These are phyloP conservation scores for Syzygium jambos DNA, from an alignment of 345 rosid genomes.

Conservation along the genomic window DNA sequence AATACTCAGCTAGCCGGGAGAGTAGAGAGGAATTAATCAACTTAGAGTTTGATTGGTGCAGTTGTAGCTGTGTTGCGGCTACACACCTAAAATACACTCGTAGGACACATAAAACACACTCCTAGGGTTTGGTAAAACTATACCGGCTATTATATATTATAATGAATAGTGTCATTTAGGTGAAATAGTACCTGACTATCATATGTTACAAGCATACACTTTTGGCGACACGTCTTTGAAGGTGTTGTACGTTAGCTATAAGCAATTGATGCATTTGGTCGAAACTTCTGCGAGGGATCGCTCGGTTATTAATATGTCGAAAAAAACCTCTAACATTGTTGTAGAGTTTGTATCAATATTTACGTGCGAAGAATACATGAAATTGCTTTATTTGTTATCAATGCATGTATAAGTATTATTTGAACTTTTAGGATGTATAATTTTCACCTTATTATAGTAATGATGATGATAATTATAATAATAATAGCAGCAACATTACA, in stretches of 20 bases:
- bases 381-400: background rate
- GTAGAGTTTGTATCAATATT: background rate
- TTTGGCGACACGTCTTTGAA: background rate
- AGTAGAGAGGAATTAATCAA: background rate
- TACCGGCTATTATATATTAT: too few relatives aligned
- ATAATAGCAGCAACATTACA: background rate
- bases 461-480: background rate
- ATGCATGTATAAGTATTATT: background rate
- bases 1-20: too few relatives aligned
- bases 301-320: background rate
- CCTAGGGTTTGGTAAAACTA: too few relatives aligned
- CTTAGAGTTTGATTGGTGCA: background rate
- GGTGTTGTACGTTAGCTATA: background rate
- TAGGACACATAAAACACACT: too few relatives aligned
- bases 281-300: background rate
- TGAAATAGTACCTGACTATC: too few relatives aligned
- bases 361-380: background rate
- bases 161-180: too few relatives aligned
- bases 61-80: background rate
- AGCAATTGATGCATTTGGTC: background rate
- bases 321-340: background rate
- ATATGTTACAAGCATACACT: background rate
- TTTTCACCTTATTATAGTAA: background rate
- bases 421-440: background rate
- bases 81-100: too few relatives aligned